Evolutionary conservation across 345 rosid genomes (phyloP).

Genomic region (Brassica juncea): DNA sequence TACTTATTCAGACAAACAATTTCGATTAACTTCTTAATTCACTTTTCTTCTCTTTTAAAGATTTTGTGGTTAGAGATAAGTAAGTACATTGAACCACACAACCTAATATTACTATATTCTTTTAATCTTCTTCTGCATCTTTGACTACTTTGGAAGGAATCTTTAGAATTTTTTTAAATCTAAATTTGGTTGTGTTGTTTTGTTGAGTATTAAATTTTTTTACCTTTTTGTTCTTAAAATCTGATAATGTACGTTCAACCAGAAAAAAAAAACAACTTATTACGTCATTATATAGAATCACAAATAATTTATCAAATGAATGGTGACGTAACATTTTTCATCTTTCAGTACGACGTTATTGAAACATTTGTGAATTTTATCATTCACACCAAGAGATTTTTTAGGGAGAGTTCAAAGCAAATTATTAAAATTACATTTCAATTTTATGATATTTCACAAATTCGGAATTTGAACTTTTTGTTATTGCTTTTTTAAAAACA

Average conservation of each 20-base stretch:
- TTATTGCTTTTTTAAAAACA: not conserved
- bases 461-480: not conserved
- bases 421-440: not conserved
- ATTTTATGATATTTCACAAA: not conserved
- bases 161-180: not conserved
- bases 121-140: constrained; percentile 20
- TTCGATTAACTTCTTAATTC: constrained; percentile 20
- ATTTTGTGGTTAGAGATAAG: constrained; percentile 3
- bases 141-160: constrained; percentile 28
- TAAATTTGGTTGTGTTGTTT: not conserved
- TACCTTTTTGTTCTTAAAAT: not conserved
- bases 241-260: not conserved
- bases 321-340: not conserved
- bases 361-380: not conserved
- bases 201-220: not conserved
- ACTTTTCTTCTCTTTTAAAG: not conserved
- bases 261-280: not conserved
- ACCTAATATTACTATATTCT: not conserved
- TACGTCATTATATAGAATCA: not conserved
- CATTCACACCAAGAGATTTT: not conserved
- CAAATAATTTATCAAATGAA: not conserved
- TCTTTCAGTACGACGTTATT: not conserved
- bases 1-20: not conserved
- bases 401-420: not conserved
- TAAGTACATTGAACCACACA: constrained; percentile 28